These are phyloP conservation scores for Fraxinus paxiana DNA, from an alignment of 305 asterid genomes.

Conservation along the genomic window DNA sequence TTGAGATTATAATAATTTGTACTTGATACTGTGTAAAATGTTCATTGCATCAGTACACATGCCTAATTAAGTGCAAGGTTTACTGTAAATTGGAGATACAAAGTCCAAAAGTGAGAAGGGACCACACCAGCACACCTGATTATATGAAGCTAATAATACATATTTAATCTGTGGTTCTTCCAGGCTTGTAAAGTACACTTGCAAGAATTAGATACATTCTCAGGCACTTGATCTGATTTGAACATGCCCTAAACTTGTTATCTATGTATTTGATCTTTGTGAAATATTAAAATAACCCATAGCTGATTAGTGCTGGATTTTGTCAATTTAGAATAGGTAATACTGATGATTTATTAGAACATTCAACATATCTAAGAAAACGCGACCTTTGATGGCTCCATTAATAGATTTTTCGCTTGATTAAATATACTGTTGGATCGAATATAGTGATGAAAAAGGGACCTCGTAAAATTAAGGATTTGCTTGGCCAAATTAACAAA, in stretches of 20 bases:
- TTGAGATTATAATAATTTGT: constrained; percentile 47
- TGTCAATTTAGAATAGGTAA: not conserved
- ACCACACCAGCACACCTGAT: constrained; percentile 32
- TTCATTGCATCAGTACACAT: not conserved
- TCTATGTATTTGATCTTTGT: not conserved
- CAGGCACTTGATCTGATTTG: not conserved
- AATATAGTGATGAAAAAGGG: not conserved
- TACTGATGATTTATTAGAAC: not conserved
- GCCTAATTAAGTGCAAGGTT: not conserved
- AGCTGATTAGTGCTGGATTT: not conserved
- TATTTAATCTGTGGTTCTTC: not conserved
- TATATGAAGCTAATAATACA: constrained; percentile 1
- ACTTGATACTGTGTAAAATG: constrained; percentile 20
- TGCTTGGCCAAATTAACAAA: not conserved
- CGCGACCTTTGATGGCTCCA: not conserved
- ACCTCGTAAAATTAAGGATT: not conserved
- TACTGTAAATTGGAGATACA: constrained; percentile 9
- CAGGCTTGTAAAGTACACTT: not conserved
- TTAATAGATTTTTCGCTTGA: not conserved
- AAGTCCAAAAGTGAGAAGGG: constrained; percentile 27
- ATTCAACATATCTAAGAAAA: not conserved
- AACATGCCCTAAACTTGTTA: not conserved
- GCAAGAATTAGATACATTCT: not conserved
- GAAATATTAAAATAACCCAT: not conserved
- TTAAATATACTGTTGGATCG: not conserved